Evolutionary conservation across 2,329 filamentous ascomycete species (phyloP).

Genomic region (Sarocladium brachiariae): DNA sequence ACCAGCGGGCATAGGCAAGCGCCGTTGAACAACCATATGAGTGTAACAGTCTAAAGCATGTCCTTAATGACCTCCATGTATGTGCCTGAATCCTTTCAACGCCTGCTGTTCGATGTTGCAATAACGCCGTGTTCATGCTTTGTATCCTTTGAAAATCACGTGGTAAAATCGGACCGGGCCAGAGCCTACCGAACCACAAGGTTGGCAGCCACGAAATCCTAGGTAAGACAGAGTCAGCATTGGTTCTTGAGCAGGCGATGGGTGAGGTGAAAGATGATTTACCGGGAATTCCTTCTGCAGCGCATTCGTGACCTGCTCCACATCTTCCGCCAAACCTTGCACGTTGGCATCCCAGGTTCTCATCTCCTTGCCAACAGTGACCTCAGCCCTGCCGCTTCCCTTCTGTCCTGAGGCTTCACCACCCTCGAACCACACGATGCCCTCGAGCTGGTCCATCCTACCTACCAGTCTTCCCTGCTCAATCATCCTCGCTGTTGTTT

Average conservation of each 20-base stretch:
- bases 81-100: background rate
- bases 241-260: background rate
- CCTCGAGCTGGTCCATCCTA: conserved; percentile 88
- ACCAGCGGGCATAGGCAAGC: background rate
- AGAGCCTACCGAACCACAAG: conserved; percentile 32
- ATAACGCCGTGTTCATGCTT: conserved; percentile 4
- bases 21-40: background rate
- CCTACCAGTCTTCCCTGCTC: conserved; percentile 85
- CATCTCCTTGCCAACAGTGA: conserved; percentile 62
- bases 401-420: conserved; percentile 64
- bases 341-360: conserved; percentile 87
- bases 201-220: conserved; percentile 52
- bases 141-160: conserved; percentile 15
- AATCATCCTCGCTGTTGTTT: conserved; percentile 90
- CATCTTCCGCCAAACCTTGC: conserved; percentile 77
- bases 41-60: conserved; percentile 1
- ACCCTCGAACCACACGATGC: conserved; percentile 78
- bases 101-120: background rate
- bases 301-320: conserved; percentile 77
- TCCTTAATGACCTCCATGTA: background rate
- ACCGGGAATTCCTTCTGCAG: conserved; percentile 76
- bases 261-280: conserved; percentile 17
- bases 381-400: conserved; percentile 58
- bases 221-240: conserved; percentile 7
- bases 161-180: background rate